Evolutionary conservation across 2,329 filamentous ascomycete species (phyloP).

Genomic region (Phyllosticta citribraziliensis): DNA sequence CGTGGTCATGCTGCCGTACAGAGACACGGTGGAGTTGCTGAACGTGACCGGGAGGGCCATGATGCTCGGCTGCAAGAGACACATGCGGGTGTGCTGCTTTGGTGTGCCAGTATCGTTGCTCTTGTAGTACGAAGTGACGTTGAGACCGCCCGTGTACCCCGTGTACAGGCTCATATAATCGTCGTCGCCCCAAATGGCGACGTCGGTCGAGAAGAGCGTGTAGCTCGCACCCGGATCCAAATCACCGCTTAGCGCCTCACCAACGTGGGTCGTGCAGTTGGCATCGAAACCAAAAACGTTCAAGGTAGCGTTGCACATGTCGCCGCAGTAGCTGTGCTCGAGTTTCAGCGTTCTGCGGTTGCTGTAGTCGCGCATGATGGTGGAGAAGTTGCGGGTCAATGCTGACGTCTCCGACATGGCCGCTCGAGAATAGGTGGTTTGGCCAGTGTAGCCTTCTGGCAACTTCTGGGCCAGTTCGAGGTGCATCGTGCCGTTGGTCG

Average conservation of each 20-base stretch:
- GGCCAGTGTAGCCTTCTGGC: background rate
- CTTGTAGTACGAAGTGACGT: background rate
- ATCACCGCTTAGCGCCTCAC: no score
- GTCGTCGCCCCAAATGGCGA: background rate
- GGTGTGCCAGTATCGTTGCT: background rate
- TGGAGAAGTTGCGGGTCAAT: background rate
- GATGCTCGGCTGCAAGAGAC: background rate
- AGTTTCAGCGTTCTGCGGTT: background rate
- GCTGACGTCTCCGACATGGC: background rate
- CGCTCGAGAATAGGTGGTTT: background rate
- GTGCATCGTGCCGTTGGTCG: background rate
- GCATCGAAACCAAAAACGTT: background rate
- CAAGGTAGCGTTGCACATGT: background rate
- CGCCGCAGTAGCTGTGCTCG: background rate
- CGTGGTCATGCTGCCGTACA: background rate
- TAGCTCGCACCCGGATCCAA: no score
- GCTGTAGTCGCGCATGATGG: background rate
- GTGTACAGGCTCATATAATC: no score
- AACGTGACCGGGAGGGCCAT: background rate
- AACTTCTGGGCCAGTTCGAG: background rate
- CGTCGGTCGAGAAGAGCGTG: background rate
- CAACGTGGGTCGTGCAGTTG: no score
- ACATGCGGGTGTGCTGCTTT: background rate
- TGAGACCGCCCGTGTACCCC: background rate
- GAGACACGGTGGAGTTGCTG: background rate